These are phyloP conservation scores for Ganoderma multipileum DNA, from an alignment of 1,284 basidiomycete species.

Conservation along the genomic window DNA sequence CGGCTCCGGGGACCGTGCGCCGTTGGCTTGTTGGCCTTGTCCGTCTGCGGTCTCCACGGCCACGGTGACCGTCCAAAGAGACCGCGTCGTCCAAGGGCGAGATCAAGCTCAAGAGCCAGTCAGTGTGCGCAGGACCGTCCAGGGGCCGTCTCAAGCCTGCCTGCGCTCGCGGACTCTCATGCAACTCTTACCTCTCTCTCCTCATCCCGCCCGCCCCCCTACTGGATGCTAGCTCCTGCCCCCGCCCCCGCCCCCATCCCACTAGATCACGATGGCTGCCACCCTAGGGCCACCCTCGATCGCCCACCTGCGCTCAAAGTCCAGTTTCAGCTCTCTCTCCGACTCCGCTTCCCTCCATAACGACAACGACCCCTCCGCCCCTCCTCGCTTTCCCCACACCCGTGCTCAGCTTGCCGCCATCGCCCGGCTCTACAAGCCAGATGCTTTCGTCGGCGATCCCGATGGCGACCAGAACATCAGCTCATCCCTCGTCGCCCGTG, in stretches of 20 bases:
- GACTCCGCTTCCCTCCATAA: constrained; percentile 30
- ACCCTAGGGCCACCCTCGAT: constrained; percentile 33
- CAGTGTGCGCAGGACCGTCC: neutral
- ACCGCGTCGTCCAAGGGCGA: no score
- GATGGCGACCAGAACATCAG: constrained; percentile 67
- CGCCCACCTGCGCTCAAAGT: constrained; percentile 30
- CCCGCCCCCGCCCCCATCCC: no score
- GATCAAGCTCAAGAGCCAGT: no score
- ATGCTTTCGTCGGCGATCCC: constrained; percentile 49
- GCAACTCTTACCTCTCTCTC: neutral
- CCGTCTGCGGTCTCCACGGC: neutral
- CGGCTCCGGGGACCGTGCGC: neutral
- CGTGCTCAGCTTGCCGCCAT: constrained; percentile 77
- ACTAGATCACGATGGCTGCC: constrained; percentile 24
- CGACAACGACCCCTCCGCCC: constrained; percentile 27
- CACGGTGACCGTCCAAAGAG: no score
- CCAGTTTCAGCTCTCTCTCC: constrained; percentile 30
- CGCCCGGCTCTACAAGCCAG: constrained; percentile 73
- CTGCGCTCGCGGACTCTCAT: neutral
- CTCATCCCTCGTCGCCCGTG: constrained; percentile 66
- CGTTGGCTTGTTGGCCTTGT: neutral
- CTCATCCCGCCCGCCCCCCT: neutral
- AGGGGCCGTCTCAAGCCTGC: no score
- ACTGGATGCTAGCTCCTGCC: constrained; percentile 13
- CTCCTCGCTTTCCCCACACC: constrained; percentile 76